These are phyloP conservation scores for Rhynchospora pubera DNA, from an alignment of 176 grass and related monocot genomes.

Conservation along the genomic window DNA sequence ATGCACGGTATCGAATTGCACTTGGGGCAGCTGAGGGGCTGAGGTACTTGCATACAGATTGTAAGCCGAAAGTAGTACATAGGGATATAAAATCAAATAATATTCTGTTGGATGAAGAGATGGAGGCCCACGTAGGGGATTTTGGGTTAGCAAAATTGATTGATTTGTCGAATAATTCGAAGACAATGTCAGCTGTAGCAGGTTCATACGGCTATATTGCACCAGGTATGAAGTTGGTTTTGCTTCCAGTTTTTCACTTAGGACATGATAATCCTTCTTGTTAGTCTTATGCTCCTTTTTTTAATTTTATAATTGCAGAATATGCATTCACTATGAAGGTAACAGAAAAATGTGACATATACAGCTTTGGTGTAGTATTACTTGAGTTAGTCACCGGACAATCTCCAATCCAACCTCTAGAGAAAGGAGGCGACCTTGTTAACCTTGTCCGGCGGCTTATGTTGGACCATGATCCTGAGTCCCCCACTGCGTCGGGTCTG, in stretches of 20 bases:
- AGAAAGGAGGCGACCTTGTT: conserved; percentile 97
- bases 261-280: neutral
- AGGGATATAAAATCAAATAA: conserved; percentile 99
- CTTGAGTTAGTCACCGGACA: conserved; percentile 84
- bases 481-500: conserved; percentile 18
- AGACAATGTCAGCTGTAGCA: conserved; percentile 84
- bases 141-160: conserved; percentile 88
- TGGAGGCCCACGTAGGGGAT: conserved; percentile 93
- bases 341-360: conserved; percentile 91
- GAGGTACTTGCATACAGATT: conserved; percentile 81
- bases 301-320: conserved; percentile 39
- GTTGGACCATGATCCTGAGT: conserved; percentile 32
- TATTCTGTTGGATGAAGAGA: conserved; percentile 76
- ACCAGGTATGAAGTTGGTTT: conserved; percentile 49
- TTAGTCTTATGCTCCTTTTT: conserved; percentile 19
- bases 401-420: conserved; percentile 81
- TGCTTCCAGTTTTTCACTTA: neutral
- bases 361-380: conserved; percentile 85
- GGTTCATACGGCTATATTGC: conserved; percentile 95
- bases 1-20: conserved; percentile 66
- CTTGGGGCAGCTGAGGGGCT: conserved; percentile 81
- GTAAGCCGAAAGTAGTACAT: conserved; percentile 83
- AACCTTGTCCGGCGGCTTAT: conserved; percentile 69
- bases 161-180: conserved; percentile 59
- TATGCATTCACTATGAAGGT: conserved; percentile 99